phyloP scores from a whole-genome alignment of 2,329 filamentous ascomycete species.

The Xylaria sp. region DNA sequence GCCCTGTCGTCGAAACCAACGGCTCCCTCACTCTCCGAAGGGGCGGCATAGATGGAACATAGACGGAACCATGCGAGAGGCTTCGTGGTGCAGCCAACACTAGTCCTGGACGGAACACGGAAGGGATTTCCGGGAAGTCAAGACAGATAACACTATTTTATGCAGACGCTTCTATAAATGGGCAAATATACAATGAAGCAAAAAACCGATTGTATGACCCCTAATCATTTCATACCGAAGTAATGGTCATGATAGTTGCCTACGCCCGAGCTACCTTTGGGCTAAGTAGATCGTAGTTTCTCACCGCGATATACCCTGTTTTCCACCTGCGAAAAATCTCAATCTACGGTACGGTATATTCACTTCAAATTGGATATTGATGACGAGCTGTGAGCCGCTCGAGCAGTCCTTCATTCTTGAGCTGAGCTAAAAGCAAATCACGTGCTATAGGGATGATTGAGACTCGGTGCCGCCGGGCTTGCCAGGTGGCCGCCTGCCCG shows the following conservation, averaged over 20 bases:
- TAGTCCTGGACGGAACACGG: neutral
- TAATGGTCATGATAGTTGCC: neutral
- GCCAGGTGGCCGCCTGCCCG: slow-evolving; percentile 29
- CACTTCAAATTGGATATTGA: neutral
- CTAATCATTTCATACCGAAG: neutral
- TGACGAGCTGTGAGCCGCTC: neutral
- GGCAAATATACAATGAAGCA: neutral
- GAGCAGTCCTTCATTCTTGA: neutral
- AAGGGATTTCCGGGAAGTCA: too few species aligned
- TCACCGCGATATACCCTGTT: neutral
- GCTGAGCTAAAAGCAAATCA: slow-evolving; percentile 17
- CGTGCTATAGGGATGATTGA: slow-evolving; percentile 20
- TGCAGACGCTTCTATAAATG: neutral
- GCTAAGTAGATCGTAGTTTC: neutral
- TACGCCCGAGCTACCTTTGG: neutral
- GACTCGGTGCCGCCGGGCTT: neutral
- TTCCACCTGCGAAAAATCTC: neutral
- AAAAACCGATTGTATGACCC: neutral
- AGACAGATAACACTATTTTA: neutral
- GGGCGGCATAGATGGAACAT: neutral
- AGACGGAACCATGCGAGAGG: neutral
- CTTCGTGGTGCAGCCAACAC: neutral
- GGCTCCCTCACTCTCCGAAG: neutral
- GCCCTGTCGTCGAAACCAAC: neutral
- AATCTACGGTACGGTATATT: neutral